Evolutionary conservation across 257 asterid genomes (phyloP), one percentile per base, ranked within the genome.

Genomic region (Osmanthus fragrans): DNA sequence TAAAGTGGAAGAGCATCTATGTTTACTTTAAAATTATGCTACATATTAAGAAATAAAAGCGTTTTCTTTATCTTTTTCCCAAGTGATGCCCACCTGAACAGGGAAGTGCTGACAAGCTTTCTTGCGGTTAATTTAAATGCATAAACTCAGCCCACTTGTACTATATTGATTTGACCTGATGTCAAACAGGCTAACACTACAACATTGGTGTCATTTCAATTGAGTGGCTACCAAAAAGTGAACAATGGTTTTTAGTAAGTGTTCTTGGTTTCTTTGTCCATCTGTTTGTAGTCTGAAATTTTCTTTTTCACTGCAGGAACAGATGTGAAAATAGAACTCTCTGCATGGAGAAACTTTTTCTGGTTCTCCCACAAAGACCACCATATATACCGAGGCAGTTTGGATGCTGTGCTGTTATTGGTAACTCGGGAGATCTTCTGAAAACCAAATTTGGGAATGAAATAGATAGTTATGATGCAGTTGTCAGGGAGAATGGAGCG

Each of bases 361-460:
- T 88, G 73, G 99, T 93, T 73, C 98, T 96, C 69, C 98, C 98
- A 3, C 92, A 90, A 47, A 80, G 88, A 77, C 99, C 97, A 47
- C 97, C 98, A 19, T 92, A 88, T 78, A 63, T 80, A 65, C 97
- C 99, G 73, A 84, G 86, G 81, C 97, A 96, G 80, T 93, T 83
- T 84, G 87, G 91, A 58, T 89, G 90, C 73, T 93, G 99, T 83
- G 98, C 99, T 81, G 98, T 93, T 83, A 92, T 96, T 81, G 99
- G 99, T 73, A 96, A 93, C 88, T 96, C 99, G 0, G 99, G 99
- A 9, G 99, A 96, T 80, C 97, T 96, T 67, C 86, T 93, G 77
- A 92, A 90, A 87, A 96, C 93, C 78, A 90, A 88, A 81, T 96
- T 96, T 81, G 99, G 98, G 77, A 81, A 84, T 70, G 99, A 96